phyloP scores from a whole-genome alignment of 805 yeast genomes.

The Phaffomyces antillensis region DNA sequence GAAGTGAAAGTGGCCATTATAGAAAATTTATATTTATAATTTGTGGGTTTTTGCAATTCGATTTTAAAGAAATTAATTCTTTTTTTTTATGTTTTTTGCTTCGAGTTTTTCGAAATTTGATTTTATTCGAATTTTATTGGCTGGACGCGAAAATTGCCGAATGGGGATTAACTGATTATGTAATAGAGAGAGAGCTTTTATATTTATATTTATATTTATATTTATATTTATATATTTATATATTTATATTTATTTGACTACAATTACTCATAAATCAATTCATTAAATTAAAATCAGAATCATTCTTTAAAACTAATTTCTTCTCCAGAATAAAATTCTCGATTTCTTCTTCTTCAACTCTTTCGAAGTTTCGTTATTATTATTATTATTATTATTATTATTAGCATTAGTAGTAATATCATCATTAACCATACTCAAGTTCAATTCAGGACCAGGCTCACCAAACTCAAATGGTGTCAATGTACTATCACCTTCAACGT shows the following conservation, averaged over 20 bases:
- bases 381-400: conserved; percentile 55
- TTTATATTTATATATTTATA: no score
- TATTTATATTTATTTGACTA: no score
- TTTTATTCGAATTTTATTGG: conserved; percentile 2
- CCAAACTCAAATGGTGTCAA: conserved; percentile 22
- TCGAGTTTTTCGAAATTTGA: neutral
- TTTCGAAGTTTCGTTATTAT: conserved; percentile 2
- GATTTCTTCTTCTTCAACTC: conserved; percentile 2
- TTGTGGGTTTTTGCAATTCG: no score
- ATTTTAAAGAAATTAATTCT: no score
- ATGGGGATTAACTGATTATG: no score
- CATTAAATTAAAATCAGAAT: no score
- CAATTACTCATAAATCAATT: neutral
- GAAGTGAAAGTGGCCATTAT: conserved; percentile 35
- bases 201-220: no score
- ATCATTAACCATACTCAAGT: conserved; percentile 2
- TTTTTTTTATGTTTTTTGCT: no score
- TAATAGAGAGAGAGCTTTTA: no score
- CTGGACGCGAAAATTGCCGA: neutral
- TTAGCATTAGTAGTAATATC: conserved; percentile 19
- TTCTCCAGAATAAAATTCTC: no score
- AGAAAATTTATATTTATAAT: neutral
- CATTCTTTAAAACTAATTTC: no score
- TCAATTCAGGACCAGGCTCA: conserved; percentile 24
- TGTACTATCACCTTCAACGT: conserved; percentile 16